Percentiles rank a stretch among this genome's conserved stretches.
Conservation (phyloP, 495 filamentous ascomycete genomes). For the Parmelia sp. region DNA sequence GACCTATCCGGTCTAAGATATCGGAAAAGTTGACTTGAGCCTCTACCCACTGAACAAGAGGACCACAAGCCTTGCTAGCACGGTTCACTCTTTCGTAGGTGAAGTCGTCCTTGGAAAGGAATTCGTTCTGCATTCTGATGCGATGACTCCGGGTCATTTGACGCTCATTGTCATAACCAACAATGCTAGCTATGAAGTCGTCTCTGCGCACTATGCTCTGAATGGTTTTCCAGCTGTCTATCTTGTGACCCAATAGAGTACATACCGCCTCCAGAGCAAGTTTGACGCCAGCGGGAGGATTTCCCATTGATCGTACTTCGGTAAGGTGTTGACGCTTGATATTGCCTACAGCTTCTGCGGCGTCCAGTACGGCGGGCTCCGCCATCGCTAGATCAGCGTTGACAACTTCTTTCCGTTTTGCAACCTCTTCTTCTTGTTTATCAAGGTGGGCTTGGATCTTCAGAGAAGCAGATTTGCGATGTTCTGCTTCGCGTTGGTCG, state of each 20-base stretch:
- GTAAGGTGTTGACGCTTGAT: slow-evolving; percentile 96
- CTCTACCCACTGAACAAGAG: slow-evolving; percentile 93
- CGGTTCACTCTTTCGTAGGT: slow-evolving; percentile 93
- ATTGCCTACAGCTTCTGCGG: slow-evolving; percentile 90
- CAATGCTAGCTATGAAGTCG: slow-evolving; percentile 96
- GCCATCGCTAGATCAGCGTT: slow-evolving; percentile 81
- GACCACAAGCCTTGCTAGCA: slow-evolving; percentile 93
- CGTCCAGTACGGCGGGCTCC: slow-evolving; percentile 88
- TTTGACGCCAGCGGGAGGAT: slow-evolving; percentile 81
- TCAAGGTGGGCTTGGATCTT: slow-evolving; percentile 83
- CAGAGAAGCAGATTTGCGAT: slow-evolving; percentile 76
- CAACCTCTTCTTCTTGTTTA: slow-evolving; percentile 84
- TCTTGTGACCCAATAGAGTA: slow-evolving; percentile 85
- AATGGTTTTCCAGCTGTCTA: slow-evolving; percentile 83
- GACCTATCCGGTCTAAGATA: slow-evolving; percentile 91
- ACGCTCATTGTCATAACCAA: slow-evolving; percentile 92
- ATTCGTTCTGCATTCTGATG: slow-evolving; percentile 86
- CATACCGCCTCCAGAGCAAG: slow-evolving; percentile 93
- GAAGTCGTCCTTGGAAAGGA: slow-evolving; percentile 85
- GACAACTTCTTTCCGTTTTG: slow-evolving; percentile 74
- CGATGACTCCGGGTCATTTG: slow-evolving; percentile 84
- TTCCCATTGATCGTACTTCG: slow-evolving; percentile 94
- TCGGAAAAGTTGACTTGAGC: slow-evolving; percentile 97
- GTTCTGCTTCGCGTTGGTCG: slow-evolving; percentile 92
- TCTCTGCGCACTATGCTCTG: slow-evolving; percentile 81